Evolutionary conservation across 164 flowering plant species (phyloP), one percentile per base, ranked within the genome.

Genomic region (Piper betle): DNA sequence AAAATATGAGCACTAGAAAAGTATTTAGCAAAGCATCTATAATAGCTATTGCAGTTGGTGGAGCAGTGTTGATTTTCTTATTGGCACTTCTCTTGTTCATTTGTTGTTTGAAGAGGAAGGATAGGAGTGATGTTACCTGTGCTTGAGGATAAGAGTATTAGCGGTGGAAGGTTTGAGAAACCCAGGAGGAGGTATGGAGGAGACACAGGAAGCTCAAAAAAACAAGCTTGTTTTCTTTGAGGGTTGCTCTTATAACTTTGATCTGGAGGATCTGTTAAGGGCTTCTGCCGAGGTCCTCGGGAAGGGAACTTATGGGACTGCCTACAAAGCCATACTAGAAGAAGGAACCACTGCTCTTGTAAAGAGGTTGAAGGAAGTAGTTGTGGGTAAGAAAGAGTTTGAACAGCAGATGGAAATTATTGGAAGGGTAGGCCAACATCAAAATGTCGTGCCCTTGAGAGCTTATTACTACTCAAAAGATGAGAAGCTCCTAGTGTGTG

Each of bases 271-370:
- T 75, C 73, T 92, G 79, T 70, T 92, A 73, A 87, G 87, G 63
- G 96, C 96, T 57, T 89, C 97, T 33, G 98, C 97, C n/a, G 97
- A 89, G 75, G 87, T 92, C 53, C 87, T 90, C 15, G 98, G 96
- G 53, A 92, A 92, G 73, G 98, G 97, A 18, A 77, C 80, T 0
- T 85, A 80, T 67, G 98, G 97, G 60, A 82, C 80, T 39, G 79
- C 88, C 0, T 90, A 93, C 58, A 93, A 80, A 78, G 98, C 92
- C 0, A 81, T 87, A 43, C 61, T 90, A 46, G 96, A 87, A 74
- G 96, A 87, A 71, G 69, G 82, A 5, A 80, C 76, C 5, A 81
- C 84, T 1, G 80, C 90, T 55, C 97, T 82, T 38, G 96, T 91
- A 59, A 92, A 89, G 78, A 82, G 98, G 68, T 69, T 92, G 81